A percentile compares a stretch with the other conserved stretches of the same genome.
Conservation (phyloP, 2,329 filamentous ascomycete genomes). For the Cordyceps pruinosa region DNA sequence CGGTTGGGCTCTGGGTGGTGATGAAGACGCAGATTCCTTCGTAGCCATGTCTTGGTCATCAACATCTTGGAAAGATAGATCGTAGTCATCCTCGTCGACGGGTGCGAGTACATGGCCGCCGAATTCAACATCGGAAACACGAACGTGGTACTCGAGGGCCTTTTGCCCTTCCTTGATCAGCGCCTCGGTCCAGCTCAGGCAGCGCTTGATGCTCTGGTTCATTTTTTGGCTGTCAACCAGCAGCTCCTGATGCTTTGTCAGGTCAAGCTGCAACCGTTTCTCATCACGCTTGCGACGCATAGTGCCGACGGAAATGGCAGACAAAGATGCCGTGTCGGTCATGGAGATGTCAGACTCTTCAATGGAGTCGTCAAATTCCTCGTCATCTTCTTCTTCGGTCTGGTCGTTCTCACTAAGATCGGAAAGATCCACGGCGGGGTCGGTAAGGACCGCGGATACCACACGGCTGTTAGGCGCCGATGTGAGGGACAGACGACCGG, state of each 20-base stretch:
- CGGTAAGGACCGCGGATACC: slow-evolving; percentile 37
- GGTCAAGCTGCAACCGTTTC: slow-evolving; percentile 73
- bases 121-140: slow-evolving; percentile 70
- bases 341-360: slow-evolving; percentile 47
- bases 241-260: slow-evolving; percentile 82
- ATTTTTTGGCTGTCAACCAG: slow-evolving; percentile 88
- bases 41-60: slow-evolving; percentile 20
- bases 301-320: slow-evolving; percentile 35
- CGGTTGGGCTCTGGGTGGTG: slow-evolving; percentile 34
- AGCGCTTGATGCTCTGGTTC: slow-evolving; percentile 88
- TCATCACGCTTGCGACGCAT: slow-evolving; percentile 67
- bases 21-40: slow-evolving; percentile 19
- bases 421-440: slow-evolving; percentile 38
- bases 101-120: slow-evolving; percentile 70
- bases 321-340: slow-evolving; percentile 26
- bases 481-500: slow-evolving; percentile 63
- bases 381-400: slow-evolving; percentile 35
- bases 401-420: slow-evolving; percentile 45
- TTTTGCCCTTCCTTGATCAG: slow-evolving; percentile 84
- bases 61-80: slow-evolving; percentile 14
- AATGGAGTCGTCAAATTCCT: slow-evolving; percentile 41
- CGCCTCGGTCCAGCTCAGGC: slow-evolving; percentile 81
- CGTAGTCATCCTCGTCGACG: slow-evolving; percentile 53
- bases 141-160: slow-evolving; percentile 76
- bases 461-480: slow-evolving; percentile 40